phyloP scores from a whole-genome alignment of 2,329 filamentous ascomycete species.

The Zymoseptoria passerinii region DNA sequence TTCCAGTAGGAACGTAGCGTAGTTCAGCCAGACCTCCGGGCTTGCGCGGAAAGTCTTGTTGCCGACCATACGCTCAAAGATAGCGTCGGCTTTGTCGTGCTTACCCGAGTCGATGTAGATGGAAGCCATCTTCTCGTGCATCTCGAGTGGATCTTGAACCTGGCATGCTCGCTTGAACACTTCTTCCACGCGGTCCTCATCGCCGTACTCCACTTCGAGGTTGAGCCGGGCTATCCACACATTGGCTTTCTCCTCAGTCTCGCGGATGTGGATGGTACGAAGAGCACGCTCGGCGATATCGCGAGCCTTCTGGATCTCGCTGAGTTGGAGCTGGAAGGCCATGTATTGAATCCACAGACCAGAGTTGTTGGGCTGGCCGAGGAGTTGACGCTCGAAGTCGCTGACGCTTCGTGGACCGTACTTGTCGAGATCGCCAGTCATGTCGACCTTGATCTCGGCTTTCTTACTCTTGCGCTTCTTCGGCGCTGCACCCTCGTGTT shows the following conservation, averaged over 20 bases:
- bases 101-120: constrained; percentile 93
- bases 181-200: constrained; percentile 70
- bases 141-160: constrained; percentile 84
- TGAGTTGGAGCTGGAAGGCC: constrained; percentile 93
- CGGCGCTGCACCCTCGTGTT: constrained; percentile 41
- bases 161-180: constrained; percentile 88
- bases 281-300: constrained; percentile 86
- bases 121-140: constrained; percentile 80
- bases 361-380: constrained; percentile 89
- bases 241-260: constrained; percentile 88
- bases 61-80: constrained; percentile 81
- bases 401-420: constrained; percentile 81
- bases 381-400: constrained; percentile 87
- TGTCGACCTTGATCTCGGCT: constrained; percentile 72
- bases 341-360: constrained; percentile 94
- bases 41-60: constrained; percentile 72
- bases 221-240: constrained; percentile 94
- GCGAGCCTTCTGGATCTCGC: constrained; percentile 79
- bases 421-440: constrained; percentile 82
- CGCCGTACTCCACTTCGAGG: constrained; percentile 76
- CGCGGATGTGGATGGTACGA: constrained; percentile 80
- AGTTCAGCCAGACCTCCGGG: constrained; percentile 83
- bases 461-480: constrained; percentile 62
- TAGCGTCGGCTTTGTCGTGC: constrained; percentile 71
- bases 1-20: constrained; percentile 84